Percentiles rank a stretch among this genome's conserved stretches.
These are phyloP conservation scores for Ophiosphaerella herpotricha DNA, from an alignment of 2,329 filamentous ascomycete genomes.

Conservation along the genomic window DNA sequence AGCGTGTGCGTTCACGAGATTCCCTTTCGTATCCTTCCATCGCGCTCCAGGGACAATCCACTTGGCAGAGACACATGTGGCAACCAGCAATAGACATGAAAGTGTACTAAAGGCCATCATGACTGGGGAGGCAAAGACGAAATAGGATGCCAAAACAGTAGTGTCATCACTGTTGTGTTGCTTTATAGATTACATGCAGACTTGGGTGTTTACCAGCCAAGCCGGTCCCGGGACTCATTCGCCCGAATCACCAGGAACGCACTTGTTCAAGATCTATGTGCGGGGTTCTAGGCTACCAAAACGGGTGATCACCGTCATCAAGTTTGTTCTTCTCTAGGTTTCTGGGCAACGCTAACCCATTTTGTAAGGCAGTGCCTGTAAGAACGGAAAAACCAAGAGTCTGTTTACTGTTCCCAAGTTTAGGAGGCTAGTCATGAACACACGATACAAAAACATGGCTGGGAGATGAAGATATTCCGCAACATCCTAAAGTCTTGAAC, in stretches of 20 bases:
- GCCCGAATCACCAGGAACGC: conserved; percentile 30
- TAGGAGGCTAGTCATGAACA: conserved; percentile 1
- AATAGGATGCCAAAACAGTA: background rate
- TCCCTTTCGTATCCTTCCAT: conserved; percentile 65
- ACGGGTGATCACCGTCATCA: conserved; percentile 13
- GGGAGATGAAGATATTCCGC: background rate
- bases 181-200: conserved; percentile 22
- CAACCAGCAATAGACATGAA: conserved; percentile 27
- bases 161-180: conserved; percentile 8
- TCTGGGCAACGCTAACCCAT: conserved; percentile 12
- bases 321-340: conserved; percentile 26
- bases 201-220: conserved; percentile 27
- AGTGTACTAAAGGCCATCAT: conserved; percentile 24
- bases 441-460: background rate
- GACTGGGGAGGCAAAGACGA: background rate
- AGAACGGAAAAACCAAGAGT: conserved; percentile 24
- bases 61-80: conserved; percentile 46
- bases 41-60: conserved; percentile 66
- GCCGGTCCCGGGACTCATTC: conserved; percentile 25
- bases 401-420: background rate
- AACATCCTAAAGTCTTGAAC: background rate
- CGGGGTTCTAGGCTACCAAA: conserved; percentile 27
- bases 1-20: conserved; percentile 66
- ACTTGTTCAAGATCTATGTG: conserved; percentile 13
- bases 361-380: conserved; percentile 5